These are phyloP conservation scores for Lonicera japonica DNA, from an alignment of 129 eudicot genomes.

Conservation along the genomic window DNA sequence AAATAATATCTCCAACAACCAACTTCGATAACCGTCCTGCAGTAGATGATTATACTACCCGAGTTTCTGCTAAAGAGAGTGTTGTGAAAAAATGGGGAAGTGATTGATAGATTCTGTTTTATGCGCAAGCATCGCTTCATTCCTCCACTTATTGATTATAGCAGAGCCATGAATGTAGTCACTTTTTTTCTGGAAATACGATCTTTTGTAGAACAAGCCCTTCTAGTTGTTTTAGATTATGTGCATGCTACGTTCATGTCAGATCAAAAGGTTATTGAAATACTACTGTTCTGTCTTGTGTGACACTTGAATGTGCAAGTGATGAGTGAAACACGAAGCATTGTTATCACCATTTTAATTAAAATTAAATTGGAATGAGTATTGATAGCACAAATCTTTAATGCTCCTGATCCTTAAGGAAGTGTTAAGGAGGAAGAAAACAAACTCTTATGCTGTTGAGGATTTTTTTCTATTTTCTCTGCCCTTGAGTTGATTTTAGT, in stretches of 20 bases:
- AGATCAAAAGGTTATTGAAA: background rate
- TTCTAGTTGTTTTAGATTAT: background rate
- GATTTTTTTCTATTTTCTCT: too few relatives aligned
- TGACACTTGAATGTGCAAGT: background rate
- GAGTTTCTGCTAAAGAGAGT: conserved; percentile 56
- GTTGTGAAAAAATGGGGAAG: conserved; percentile 88
- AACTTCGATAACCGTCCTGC: conserved; percentile 17
- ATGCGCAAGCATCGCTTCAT: background rate
- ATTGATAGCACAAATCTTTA: too few relatives aligned
- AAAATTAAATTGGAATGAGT: too few relatives aligned
- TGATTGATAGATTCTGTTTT: conserved; percentile 23
- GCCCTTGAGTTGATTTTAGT: too few relatives aligned
- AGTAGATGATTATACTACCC: conserved; percentile 32
- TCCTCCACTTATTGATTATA: background rate
- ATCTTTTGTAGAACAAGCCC: background rate
- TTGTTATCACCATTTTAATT: too few relatives aligned
- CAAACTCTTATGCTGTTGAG: too few relatives aligned
- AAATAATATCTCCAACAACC: conserved; percentile 25
- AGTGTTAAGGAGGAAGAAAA: too few relatives aligned
- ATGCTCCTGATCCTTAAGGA: too few relatives aligned
- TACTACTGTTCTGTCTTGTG: too few relatives aligned
- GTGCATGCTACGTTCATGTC: background rate
- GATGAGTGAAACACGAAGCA: background rate
- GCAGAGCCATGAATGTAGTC: background rate
- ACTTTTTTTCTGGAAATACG: background rate